phyloP scores from a whole-genome alignment of 1,139 yeast genomes.

The Saccharomycopsis phalli region DNA sequence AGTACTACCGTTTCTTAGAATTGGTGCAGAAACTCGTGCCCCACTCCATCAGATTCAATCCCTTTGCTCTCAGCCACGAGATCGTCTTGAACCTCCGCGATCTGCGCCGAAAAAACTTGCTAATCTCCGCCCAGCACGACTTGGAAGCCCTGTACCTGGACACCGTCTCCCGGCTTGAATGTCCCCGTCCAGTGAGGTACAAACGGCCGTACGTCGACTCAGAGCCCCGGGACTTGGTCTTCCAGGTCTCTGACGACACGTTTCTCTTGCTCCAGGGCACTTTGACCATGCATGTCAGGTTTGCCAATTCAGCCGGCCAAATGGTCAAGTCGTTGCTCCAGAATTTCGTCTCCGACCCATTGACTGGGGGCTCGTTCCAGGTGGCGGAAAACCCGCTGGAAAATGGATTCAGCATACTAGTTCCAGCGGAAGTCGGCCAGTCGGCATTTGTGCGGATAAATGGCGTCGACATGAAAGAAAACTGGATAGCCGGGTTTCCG shows the following conservation, averaged over 20 bases:
- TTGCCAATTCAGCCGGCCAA: constrained; percentile 11
- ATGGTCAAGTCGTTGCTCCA: background rate
- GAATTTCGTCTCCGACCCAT: constrained; percentile 3
- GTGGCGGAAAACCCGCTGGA: background rate
- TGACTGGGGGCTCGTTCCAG: background rate
- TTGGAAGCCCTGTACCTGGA: background rate
- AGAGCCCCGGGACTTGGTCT: constrained; percentile 38
- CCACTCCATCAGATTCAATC: constrained; percentile 42
- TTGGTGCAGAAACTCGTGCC: constrained; percentile 64
- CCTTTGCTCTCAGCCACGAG: constrained; percentile 42
- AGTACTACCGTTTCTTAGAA: constrained; percentile 65
- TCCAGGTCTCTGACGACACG: constrained; percentile 39
- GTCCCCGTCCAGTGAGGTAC: constrained; percentile 27
- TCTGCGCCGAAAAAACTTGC: constrained; percentile 37
- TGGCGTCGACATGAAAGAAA: constrained; percentile 6
- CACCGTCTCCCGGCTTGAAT: background rate
- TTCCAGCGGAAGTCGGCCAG: background rate
- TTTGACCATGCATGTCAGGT: background rate
- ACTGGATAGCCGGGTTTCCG: background rate
- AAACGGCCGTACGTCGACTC: constrained; percentile 52
- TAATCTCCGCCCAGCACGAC: background rate
- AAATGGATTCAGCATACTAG: background rate
- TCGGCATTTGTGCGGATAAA: constrained; percentile 1
- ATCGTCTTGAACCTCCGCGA: constrained; percentile 47
- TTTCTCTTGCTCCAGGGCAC: constrained; percentile 3